These are phyloP conservation scores for Rhodotorula sp. DNA, from an alignment of 1,284 basidiomycete species.

Conservation along the genomic window DNA sequence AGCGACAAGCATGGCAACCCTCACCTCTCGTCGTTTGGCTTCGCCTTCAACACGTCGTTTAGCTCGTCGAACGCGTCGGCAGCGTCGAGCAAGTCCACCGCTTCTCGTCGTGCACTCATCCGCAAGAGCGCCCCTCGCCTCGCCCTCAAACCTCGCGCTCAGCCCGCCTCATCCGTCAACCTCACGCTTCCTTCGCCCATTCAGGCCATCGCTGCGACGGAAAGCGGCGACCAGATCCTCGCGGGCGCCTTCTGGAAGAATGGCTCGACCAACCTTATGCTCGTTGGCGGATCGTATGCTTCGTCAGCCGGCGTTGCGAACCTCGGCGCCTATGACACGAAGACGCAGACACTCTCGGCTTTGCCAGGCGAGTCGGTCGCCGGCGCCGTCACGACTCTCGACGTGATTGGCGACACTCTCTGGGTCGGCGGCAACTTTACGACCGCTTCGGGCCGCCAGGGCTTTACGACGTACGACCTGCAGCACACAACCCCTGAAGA, in stretches of 20 bases:
- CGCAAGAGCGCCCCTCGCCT: not conserved
- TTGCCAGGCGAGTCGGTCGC: slow-evolving; percentile 60
- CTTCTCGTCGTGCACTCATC: not conserved
- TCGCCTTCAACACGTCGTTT: slow-evolving; percentile 26
- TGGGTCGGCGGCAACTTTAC: slow-evolving; percentile 80
- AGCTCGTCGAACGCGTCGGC: slow-evolving; percentile 1
- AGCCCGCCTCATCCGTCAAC: slow-evolving; percentile 16
- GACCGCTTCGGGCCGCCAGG: slow-evolving; percentile 54
- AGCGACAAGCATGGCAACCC: slow-evolving; percentile 45
- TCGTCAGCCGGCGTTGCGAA: slow-evolving; percentile 55
- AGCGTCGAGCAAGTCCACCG: not conserved
- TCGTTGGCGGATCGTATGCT: slow-evolving; percentile 89
- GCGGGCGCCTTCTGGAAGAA: slow-evolving; percentile 90
- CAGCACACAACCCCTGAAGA: slow-evolving; percentile 60
- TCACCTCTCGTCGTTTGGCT: slow-evolving; percentile 42
- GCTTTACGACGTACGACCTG: slow-evolving; percentile 75
- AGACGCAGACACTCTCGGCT: slow-evolving; percentile 56
- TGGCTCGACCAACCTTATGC: slow-evolving; percentile 62
- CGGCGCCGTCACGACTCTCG: slow-evolving; percentile 69
- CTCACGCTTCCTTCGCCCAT: slow-evolving; percentile 35
- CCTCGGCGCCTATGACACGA: slow-evolving; percentile 71
- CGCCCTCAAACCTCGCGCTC: slow-evolving; percentile 19
- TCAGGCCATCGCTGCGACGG: slow-evolving; percentile 10
- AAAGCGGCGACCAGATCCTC: slow-evolving; percentile 63
- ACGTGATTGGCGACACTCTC: slow-evolving; percentile 62